Evolutionary conservation across 352 stramenopile genomes (phyloP).

Genomic region (Phytophthora sansomeana): DNA sequence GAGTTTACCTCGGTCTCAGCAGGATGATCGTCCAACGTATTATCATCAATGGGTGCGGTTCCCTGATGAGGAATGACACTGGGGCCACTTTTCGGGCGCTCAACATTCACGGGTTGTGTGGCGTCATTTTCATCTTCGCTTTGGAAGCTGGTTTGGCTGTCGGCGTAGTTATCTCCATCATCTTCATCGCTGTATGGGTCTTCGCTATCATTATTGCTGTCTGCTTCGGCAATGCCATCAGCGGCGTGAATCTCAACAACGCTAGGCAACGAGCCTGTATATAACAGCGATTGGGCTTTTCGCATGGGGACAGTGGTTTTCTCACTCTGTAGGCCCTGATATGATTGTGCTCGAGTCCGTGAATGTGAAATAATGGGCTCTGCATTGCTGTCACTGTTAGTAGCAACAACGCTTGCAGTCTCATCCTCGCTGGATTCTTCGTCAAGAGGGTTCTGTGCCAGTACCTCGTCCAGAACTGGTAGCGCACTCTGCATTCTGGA

Average conservation of each 20-base stretch:
- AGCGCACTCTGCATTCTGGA: slow-evolving; percentile 7
- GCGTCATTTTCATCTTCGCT: slow-evolving; percentile 20
- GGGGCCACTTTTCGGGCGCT: slow-evolving; percentile 4
- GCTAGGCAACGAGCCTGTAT: slow-evolving; percentile 39
- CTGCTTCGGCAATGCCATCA: not conserved
- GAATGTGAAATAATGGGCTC: not conserved
- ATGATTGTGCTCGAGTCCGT: slow-evolving; percentile 36
- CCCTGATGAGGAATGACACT: not conserved
- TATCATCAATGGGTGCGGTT: not conserved
- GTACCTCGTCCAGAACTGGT: slow-evolving; percentile 21
- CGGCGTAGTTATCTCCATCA: slow-evolving; percentile 7
- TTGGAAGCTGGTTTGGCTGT: slow-evolving; percentile 8
- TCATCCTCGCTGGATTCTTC: slow-evolving; percentile 31
- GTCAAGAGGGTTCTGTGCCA: slow-evolving; percentile 12
- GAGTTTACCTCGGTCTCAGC: not conserved
- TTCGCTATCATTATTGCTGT: slow-evolving; percentile 12
- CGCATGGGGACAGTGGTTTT: slow-evolving; percentile 23
- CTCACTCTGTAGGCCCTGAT: slow-evolving; percentile 17
- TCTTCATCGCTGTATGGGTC: slow-evolving; percentile 21
- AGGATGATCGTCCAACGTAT: not conserved
- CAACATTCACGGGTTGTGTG: not conserved
- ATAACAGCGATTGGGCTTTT: slow-evolving; percentile 39
- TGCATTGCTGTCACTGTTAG: not conserved
- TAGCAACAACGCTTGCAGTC: not conserved
- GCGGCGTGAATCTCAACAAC: slow-evolving; percentile 36